Percentiles rank a stretch among this genome's conserved stretches.
Evolutionary conservation across 2,329 filamentous ascomycete species (phyloP).

Genomic region (Dothideomycetes sp.): DNA sequence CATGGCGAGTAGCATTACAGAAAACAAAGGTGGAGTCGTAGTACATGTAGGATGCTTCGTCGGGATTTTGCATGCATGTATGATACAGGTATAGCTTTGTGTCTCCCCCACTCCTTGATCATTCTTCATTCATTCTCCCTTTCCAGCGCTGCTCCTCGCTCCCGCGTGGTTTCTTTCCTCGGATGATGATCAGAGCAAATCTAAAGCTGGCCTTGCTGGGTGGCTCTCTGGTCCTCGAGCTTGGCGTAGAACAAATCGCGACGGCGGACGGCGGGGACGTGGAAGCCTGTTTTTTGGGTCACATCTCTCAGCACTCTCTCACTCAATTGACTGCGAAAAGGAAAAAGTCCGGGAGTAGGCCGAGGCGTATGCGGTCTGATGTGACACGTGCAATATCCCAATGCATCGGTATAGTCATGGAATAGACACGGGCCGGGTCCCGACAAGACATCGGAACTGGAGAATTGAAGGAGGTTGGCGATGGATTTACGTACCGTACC

Average conservation of each 20-base stretch:
- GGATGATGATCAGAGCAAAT: neutral
- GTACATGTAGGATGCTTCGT: neutral
- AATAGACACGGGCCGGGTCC: too few relatives aligned
- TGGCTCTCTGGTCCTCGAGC: constrained; percentile 50
- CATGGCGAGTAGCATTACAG: too few relatives aligned
- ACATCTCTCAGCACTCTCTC: too few relatives aligned
- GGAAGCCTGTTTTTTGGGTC: constrained; percentile 40
- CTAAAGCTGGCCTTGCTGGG: constrained; percentile 29
- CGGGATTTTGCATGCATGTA: neutral
- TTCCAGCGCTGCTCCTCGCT: neutral
- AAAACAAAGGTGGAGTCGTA: too few relatives aligned
- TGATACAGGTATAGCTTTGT: neutral
- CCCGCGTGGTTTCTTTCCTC: too few relatives aligned
- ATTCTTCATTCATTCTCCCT: neutral
- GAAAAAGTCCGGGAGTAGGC: too few relatives aligned
- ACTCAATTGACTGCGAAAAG: too few relatives aligned
- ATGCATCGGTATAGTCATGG: too few relatives aligned
- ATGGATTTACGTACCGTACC: constrained; percentile 53
- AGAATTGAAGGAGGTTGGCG: too few relatives aligned
- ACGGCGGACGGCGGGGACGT: constrained; percentile 52
- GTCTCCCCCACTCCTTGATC: neutral
- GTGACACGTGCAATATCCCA: too few relatives aligned
- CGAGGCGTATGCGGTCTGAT: too few relatives aligned
- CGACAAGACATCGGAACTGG: too few relatives aligned
- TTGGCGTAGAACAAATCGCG: constrained; percentile 54